Base-by-base conservation (phyloP, 345 rosid genomes). In the Combretum micranthum region DNA sequence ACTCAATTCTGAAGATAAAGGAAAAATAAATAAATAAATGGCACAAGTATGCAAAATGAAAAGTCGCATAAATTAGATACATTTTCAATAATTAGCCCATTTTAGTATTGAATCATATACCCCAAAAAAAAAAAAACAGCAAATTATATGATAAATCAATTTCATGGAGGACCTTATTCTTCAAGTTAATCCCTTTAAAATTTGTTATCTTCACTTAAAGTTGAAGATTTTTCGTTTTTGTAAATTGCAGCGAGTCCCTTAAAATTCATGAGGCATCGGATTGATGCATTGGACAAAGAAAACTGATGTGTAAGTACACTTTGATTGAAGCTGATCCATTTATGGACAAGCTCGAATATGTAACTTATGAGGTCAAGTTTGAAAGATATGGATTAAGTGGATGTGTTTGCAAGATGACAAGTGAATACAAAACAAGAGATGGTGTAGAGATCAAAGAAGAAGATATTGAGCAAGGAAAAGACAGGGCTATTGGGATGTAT, bases 241-340 rank as follows among this genome's bases (percentile, higher is more conserved):
- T 12, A 22, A n/a, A 26, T 14, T 42, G 54, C 67, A 79, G 84
- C 64, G 0, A 65, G 52, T 22, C 63, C 65, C 5, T 15, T 71
- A 47, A 66, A 55, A 46, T 26, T 62, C 17, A 56, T 69, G 66
- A 80, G 61, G 71, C 75, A 74, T 16, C 59, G 70, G 57, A 53
- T 71, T 42, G 81, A 80, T 17, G 68, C 48, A 19, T 19, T 76
- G 37, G 84, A 80, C 44, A 62, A 69, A 74, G 81, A 63, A 51
- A 53, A 16, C 50, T 57, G 18, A 53, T 19, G 6, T 66, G 65
- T 53, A 60, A 59, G 55, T 74, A 68, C 63, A 80, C 63, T 3
- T 51, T 74, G 43, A 64, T 69, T 13, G 84, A 73, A 20, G 59
- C 73, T 6, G 69, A 68, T 32, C 51, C 32, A 0, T 16, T 52